phyloP scores from a whole-genome alignment of 2,329 filamentous ascomycete species.

The Cercospora sp. region DNA sequence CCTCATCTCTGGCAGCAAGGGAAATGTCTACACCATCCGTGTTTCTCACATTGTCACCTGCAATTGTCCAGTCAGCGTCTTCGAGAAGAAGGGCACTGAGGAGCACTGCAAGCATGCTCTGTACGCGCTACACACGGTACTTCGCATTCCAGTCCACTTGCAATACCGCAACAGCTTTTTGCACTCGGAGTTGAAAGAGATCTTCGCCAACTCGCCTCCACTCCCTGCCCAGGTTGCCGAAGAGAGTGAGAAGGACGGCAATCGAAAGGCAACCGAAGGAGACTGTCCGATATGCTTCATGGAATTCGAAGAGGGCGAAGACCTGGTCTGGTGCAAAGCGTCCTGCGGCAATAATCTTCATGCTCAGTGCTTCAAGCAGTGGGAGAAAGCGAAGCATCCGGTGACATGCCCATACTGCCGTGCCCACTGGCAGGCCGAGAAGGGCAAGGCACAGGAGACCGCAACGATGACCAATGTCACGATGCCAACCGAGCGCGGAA shows the following conservation, averaged over 20 bases:
- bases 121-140: constrained; percentile 59
- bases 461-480: constrained; percentile 26
- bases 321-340: constrained; percentile 59
- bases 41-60: constrained; percentile 52
- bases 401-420: constrained; percentile 39
- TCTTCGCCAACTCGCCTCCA: constrained; percentile 56
- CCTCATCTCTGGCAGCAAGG: constrained; percentile 60
- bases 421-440: constrained; percentile 30
- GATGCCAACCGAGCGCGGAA: constrained; percentile 18
- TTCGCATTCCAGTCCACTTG: constrained; percentile 57
- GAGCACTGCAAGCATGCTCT: constrained; percentile 61
- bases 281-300: constrained; percentile 65
- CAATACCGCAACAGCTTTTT: constrained; percentile 62
- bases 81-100: constrained; percentile 49
- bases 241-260: constrained; percentile 43
- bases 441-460: constrained; percentile 20
- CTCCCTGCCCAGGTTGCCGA: constrained; percentile 42
- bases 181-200: constrained; percentile 57
- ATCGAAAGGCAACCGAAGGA: constrained; percentile 58
- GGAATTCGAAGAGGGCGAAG: constrained; percentile 53
- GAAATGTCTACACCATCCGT: constrained; percentile 60
- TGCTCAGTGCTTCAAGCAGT: constrained; percentile 57
- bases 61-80: constrained; percentile 29
- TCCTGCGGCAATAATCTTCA: constrained; percentile 64
- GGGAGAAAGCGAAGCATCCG: constrained; percentile 40